These are phyloP conservation scores for Arachis stenosperma DNA, from an alignment of 306 rosid species.

Conservation along the genomic window DNA sequence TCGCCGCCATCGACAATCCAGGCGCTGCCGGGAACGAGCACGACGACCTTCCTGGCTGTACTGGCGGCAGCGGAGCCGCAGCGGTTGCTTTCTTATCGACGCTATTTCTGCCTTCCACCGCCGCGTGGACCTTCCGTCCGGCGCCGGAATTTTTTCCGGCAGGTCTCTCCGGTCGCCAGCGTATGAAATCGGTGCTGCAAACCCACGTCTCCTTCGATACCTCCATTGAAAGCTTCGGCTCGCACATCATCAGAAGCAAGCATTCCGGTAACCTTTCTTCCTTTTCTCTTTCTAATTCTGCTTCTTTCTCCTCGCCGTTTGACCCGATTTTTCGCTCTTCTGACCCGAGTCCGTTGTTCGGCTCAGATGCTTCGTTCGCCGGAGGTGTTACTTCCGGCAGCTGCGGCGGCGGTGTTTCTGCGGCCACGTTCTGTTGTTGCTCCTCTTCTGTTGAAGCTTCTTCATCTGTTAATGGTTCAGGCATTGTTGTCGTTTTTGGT, in stretches of 20 bases:
- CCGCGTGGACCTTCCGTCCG: background rate
- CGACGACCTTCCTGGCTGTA: constrained; percentile 83
- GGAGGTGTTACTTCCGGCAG: constrained; percentile 31
- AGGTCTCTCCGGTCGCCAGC: constrained; percentile 72
- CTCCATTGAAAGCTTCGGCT: constrained; percentile 97
- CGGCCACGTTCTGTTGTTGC: constrained; percentile 24
- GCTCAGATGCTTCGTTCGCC: constrained; percentile 26
- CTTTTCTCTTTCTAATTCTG: constrained; percentile 14
- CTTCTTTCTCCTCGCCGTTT: constrained; percentile 43
- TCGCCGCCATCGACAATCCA: constrained; percentile 65
- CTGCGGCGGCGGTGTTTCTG: constrained; percentile 29
- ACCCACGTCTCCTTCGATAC: constrained; percentile 97
- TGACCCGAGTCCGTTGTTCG: constrained; percentile 8
- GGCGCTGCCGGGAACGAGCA: constrained; percentile 66
- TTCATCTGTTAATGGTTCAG: constrained; percentile 15
- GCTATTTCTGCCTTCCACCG: background rate
- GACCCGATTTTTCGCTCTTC: constrained; percentile 39
- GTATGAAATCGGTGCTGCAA: constrained; percentile 80
- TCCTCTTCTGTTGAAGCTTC: constrained; percentile 40
- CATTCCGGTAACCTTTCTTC: constrained; percentile 67
- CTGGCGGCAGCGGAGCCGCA: constrained; percentile 5
- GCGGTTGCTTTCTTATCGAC: constrained; percentile 20
- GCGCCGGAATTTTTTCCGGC: constrained; percentile 30
- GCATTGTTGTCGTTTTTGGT: constrained; percentile 6
- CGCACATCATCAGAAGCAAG: constrained; percentile 93